Base-by-base conservation (phyloP, 306 rosid species). In the Lablab purpureus region DNA sequence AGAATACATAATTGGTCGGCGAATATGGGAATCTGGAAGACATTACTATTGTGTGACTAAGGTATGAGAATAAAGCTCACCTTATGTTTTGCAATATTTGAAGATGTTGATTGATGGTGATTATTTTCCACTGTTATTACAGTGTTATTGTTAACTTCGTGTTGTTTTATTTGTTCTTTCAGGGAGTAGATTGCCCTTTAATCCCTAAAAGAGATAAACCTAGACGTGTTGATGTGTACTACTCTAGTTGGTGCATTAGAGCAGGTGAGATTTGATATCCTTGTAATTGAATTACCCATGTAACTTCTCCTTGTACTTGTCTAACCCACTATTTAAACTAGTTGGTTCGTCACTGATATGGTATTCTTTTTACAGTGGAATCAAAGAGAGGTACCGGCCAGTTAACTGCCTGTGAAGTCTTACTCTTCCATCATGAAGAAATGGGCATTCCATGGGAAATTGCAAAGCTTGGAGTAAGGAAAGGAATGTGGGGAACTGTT, bases 371-470 rank as follows among this genome's bases (percentile, higher is more conserved):
- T 63, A 73, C 88, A 94, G 97, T 92, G 80, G 96, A 94, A 84
- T 91, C 98, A 17, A 90, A 63, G 58, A 87, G 83, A 73, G 89
- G 76, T 30, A 85, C 69, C 18, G 93, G 91, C 55, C 88, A 87
- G 82, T 79, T 89, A 32, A 91, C 89, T 46, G 90, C 98, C 19
- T 94, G 98, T 64, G 99, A 96, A 87, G 89, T 96, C 41, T n/a
- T 91, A 32, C 92, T 96, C 45, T 96, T 90, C 85, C 99, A 96
- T 82, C 86, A 96, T 15, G 99, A 96, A 84, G 99, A 93, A 83
- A 96, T 96, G 99, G 99, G 99, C 2, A 96, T 96, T 60, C 99
- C 98, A 25, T 91, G 98, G 99, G 99, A 96, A 84, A 82, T 96
- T 71, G 98, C 98, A 8, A 96, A 96, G 77, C 96, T 96, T 34